These are phyloP conservation scores for Picochlorum costavermella DNA, from an alignment of 139 green algal species.

Conservation along the genomic window DNA sequence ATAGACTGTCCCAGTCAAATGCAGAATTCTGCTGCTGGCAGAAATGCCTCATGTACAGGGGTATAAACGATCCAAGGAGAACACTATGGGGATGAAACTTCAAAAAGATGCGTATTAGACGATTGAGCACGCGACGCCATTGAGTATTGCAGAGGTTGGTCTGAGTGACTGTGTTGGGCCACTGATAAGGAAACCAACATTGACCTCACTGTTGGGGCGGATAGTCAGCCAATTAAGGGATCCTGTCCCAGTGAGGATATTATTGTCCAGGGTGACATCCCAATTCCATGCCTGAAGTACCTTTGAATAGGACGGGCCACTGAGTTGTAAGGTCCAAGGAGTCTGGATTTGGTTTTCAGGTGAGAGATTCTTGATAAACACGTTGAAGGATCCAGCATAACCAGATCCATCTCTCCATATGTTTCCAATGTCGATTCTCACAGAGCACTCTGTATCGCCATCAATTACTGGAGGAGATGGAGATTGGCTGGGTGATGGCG, in stretches of 20 bases:
- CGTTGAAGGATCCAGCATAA: slow-evolving; percentile 1
- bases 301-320: not conserved
- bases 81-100: too few species aligned
- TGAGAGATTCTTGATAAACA: slow-evolving; percentile 2
- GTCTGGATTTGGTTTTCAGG: not conserved
- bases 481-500: not conserved
- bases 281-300: slow-evolving; percentile 5
- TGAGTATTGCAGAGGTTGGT: not conserved
- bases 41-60: too few species aligned
- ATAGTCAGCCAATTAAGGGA: slow-evolving; percentile 1
- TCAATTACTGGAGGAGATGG: not conserved
- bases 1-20: too few species aligned
- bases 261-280: not conserved
- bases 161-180: slow-evolving; percentile 1
- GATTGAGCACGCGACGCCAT: not conserved
- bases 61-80: too few species aligned
- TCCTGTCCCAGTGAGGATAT: not conserved
- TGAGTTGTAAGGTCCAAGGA: not conserved
- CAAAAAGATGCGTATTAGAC: not conserved
- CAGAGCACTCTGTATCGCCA: not conserved
- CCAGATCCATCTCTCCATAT: slow-evolving; percentile 1
- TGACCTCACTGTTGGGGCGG: slow-evolving; percentile 1
- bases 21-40: too few species aligned
- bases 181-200: not conserved
- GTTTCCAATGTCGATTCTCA: not conserved